phyloP scores from a whole-genome alignment of 306 rosid genomes.

The Fagus crenata region DNA sequence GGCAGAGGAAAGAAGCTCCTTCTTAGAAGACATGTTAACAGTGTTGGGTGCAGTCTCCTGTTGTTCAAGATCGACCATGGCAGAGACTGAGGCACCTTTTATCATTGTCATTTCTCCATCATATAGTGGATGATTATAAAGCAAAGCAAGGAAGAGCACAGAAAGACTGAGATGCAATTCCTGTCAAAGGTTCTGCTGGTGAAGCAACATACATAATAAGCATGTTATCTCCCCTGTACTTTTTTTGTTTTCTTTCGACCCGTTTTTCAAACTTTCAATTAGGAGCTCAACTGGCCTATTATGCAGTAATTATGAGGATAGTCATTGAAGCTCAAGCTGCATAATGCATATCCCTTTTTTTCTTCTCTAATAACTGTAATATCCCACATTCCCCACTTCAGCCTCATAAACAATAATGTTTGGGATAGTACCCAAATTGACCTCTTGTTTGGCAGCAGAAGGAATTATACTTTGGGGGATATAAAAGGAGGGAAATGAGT shows the following conservation, averaged over 20 bases:
- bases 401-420: slow-evolving; percentile 27
- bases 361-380: not conserved
- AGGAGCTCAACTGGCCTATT: slow-evolving; percentile 29
- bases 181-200: slow-evolving; percentile 7
- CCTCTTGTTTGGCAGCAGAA: slow-evolving; percentile 13
- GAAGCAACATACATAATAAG: slow-evolving; percentile 2
- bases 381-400: slow-evolving; percentile 1
- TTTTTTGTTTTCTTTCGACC: slow-evolving; percentile 35
- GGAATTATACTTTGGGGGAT: not conserved
- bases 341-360: not conserved
- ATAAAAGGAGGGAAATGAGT: slow-evolving; percentile 29
- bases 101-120: slow-evolving; percentile 39
- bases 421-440: slow-evolving; percentile 48
- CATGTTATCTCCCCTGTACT: slow-evolving; percentile 35
- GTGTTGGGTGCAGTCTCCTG: slow-evolving; percentile 40
- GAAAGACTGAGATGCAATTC: slow-evolving; percentile 26
- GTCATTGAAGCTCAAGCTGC: slow-evolving; percentile 34
- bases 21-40: slow-evolving; percentile 57
- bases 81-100: slow-evolving; percentile 35
- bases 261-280: slow-evolving; percentile 28
- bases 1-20: slow-evolving; percentile 82
- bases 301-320: slow-evolving; percentile 29
- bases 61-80: slow-evolving; percentile 59
- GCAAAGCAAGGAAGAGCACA: slow-evolving; percentile 31
- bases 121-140: slow-evolving; percentile 27